phyloP scores from a whole-genome alignment of 116 monocot genomes.

The Trichopus zeylanicus region DNA sequence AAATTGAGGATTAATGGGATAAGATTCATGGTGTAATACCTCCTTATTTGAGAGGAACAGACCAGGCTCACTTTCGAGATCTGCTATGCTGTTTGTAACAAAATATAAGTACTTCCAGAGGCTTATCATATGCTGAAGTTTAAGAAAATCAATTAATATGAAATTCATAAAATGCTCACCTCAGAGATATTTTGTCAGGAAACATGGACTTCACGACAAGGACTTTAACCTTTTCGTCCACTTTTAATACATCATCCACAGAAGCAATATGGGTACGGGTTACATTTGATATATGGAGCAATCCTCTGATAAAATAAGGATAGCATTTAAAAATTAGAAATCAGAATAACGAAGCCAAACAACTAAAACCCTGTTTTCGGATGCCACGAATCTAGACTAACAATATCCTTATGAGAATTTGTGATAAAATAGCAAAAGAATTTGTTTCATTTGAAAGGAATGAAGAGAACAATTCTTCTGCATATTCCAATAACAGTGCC shows the following conservation, averaged over 20 bases:
- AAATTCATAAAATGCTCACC: constrained; percentile 29
- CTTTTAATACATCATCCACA: constrained; percentile 52
- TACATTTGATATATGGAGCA: constrained; percentile 90
- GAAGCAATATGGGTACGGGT: constrained; percentile 40
- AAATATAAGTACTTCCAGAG: constrained; percentile 6
- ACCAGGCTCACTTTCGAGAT: constrained; percentile 86
- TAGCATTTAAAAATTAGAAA: neutral
- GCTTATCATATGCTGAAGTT: neutral
- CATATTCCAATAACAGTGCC: too few relatives aligned
- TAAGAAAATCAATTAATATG: neutral
- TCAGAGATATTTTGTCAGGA: constrained; percentile 78
- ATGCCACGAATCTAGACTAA: too few relatives aligned
- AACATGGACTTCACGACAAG: constrained; percentile 85
- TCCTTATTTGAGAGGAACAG: constrained; percentile 76
- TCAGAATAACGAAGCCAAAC: too few relatives aligned
- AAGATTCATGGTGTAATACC: constrained; percentile 23
- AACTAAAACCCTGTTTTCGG: too few relatives aligned
- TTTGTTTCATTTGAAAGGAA: too few relatives aligned
- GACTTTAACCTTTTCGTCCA: constrained; percentile 91
- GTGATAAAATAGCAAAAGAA: too few relatives aligned
- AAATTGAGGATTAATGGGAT: neutral
- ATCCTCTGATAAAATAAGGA: constrained; percentile 68
- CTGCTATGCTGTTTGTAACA: constrained; percentile 60
- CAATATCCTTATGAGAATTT: too few relatives aligned
- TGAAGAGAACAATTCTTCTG: too few relatives aligned